Evolutionary conservation across 2,329 filamentous ascomycete genomes (phyloP), one percentile per base, ranked within the genome.

Genomic region (Scorias spongiosa): DNA sequence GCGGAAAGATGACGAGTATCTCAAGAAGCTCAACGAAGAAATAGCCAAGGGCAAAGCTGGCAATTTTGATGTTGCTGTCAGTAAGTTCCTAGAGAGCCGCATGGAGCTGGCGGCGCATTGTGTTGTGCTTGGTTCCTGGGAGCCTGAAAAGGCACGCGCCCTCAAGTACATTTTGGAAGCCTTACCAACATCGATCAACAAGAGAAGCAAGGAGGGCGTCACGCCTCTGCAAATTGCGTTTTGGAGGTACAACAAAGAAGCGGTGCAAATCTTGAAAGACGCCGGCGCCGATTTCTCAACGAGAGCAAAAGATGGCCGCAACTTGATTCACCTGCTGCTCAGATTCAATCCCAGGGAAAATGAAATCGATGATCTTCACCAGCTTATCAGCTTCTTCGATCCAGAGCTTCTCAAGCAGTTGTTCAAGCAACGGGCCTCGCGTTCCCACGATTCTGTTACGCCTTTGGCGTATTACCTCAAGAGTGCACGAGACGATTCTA

Each of bases 191-290:
- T 70, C 69, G 1, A 54, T 93, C 1, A 75, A 86, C 45, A 67
- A 71, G 41, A 83, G 76, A 53, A 75, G 66, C 1, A 44, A 39
- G 2, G 55, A 65, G 7, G 76, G 76, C 0, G 65, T 72, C 42
- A 88, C 83, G 0, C 84, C 85, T 1, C 67, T 93, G 1, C 71
- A 78, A 44, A 58, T 84, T 9, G 83, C 84, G 1, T 80, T 78
- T 48, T 62, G 67, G 2, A 62, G 75, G 2, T 70, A 73, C 10
- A 70, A 72, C 15, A 52, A 69, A 12, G 64, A 75, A 1, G 71
- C 73, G 15, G 72, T 73, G 12, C 74, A 75, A 53, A 65, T 76
- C 0, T 69, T 93, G 30, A 69, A 89, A 42, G 65, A 71, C 1
- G 75, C 73, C 20, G 83, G 81, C 2, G 82, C 83, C 2, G 76